Evolutionary conservation across 108 stramenopile genomes (phyloP).

Genomic region (Licmophora abbreviata): DNA sequence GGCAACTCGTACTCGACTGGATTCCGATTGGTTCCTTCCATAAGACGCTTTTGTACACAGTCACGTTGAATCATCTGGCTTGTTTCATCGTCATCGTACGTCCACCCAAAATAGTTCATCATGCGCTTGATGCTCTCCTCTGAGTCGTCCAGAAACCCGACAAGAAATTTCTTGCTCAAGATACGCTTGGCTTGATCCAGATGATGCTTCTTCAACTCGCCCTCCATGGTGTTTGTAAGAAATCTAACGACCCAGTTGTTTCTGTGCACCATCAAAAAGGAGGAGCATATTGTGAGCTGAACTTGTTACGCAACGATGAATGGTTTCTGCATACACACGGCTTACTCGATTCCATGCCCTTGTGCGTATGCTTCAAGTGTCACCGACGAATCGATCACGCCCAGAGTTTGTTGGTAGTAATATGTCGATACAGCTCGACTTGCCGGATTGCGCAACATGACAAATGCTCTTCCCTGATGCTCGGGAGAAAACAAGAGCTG

Average conservation of each 20-base stretch:
- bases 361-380: constrained; percentile 35
- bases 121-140: constrained; percentile 29
- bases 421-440: constrained; percentile 38
- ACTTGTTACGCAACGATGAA: too few relatives aligned
- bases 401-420: constrained; percentile 9
- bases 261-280: constrained; percentile 15
- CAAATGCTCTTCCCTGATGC: constrained; percentile 36
- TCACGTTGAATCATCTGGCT: constrained; percentile 12
- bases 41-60: constrained; percentile 12
- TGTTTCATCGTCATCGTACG: constrained; percentile 26
- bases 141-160: constrained; percentile 31
- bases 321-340: too few relatives aligned
- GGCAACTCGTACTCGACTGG: constrained; percentile 34
- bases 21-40: constrained; percentile 22
- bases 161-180: constrained; percentile 37
- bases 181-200: constrained; percentile 42
- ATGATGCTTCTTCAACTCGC: constrained; percentile 28
- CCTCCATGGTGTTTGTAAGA: constrained; percentile 25
- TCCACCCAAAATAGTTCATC: constrained; percentile 33
- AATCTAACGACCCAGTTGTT: constrained; percentile 51
- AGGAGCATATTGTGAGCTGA: constrained; percentile 8
- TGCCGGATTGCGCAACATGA: constrained; percentile 33
- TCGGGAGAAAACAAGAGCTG: constrained; percentile 22
- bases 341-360: constrained; percentile 45
- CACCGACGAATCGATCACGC: constrained; percentile 20